Percentiles rank a stretch among this genome's conserved stretches.
These are phyloP conservation scores for Aspergillus versicolor DNA, from an alignment of 2,329 filamentous ascomycete genomes.

Conservation along the genomic window DNA sequence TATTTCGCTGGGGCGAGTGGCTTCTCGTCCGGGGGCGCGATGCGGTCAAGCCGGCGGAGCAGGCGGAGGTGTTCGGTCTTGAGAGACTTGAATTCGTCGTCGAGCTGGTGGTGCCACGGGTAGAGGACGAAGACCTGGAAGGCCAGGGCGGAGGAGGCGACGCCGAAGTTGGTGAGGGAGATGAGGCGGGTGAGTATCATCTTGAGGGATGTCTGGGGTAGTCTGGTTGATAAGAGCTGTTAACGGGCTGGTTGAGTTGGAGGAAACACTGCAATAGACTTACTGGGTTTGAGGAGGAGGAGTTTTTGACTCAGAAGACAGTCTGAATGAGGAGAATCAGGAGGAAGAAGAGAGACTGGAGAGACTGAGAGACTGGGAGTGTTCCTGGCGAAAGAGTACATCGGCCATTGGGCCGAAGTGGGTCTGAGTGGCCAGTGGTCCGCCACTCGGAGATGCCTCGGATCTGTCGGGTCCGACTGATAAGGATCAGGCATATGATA, in stretches of 20 bases:
- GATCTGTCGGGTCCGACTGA: constrained; percentile 17
- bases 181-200: constrained; percentile 51
- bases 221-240: no score
- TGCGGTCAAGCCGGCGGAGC: constrained; percentile 15
- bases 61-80: constrained; percentile 55
- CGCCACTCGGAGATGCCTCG: constrained; percentile 15
- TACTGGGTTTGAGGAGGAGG: no score
- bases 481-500: no score
- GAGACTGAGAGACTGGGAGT: no score
- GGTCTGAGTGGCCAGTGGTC: not conserved
- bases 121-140: constrained; percentile 71
- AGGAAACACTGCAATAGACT: no score
- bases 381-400: not conserved
- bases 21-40: not conserved
- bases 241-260: not conserved
- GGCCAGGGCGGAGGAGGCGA: constrained; percentile 63
- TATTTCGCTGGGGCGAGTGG: no score
- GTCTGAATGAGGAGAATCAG: no score
- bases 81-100: constrained; percentile 60
- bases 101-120: constrained; percentile 67
- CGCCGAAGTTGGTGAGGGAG: constrained; percentile 64
- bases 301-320: no score
- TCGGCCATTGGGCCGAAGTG: not conserved
- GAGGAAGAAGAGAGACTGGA: not conserved
- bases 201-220: not conserved